phyloP scores from a whole-genome alignment of 108 stramenopile genomes.

The Schizochytrium sp. region DNA sequence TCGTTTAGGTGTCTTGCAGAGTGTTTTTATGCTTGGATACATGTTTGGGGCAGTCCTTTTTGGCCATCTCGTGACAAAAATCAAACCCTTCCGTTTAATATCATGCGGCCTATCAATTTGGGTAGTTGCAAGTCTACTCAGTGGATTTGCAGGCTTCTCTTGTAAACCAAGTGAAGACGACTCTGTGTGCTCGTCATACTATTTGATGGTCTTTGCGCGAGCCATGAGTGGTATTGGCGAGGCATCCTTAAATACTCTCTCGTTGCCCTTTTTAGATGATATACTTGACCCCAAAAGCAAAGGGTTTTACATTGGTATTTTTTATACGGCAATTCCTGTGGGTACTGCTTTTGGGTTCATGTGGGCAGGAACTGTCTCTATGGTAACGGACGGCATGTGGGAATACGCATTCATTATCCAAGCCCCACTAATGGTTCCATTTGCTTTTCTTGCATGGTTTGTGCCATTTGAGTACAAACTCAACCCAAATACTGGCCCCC shows the following conservation, averaged over 20 bases:
- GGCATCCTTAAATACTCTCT: conserved; percentile 7
- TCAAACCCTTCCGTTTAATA: conserved; percentile 39
- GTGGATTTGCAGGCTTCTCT: conserved; percentile 42
- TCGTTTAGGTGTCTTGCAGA: conserved; percentile 40
- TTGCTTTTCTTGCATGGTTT: background rate
- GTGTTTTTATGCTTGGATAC: conserved; percentile 42
- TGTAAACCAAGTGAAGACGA: background rate
- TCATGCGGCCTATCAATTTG: conserved; percentile 6
- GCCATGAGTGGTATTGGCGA: conserved; percentile 43
- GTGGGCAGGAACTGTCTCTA: conserved; percentile 31
- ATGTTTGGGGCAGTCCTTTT: background rate
- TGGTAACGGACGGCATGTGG: background rate
- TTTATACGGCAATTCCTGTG: conserved; percentile 49
- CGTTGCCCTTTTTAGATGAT: conserved; percentile 52
- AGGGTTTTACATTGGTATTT: conserved; percentile 57
- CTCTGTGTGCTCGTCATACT: background rate
- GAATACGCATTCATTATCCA: conserved; percentile 49
- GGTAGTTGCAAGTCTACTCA: background rate
- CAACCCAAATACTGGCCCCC: background rate
- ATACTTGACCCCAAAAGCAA: conserved; percentile 29
- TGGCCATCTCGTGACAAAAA: conserved; percentile 19
- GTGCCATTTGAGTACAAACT: conserved; percentile 50
- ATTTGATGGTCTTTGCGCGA: conserved; percentile 43
- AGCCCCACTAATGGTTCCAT: conserved; percentile 53
- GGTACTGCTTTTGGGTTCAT: conserved; percentile 55